Evolutionary conservation across 345 rosid species (phyloP), one percentile per base, ranked within the genome.

Genomic region (Lepidium didymum): DNA sequence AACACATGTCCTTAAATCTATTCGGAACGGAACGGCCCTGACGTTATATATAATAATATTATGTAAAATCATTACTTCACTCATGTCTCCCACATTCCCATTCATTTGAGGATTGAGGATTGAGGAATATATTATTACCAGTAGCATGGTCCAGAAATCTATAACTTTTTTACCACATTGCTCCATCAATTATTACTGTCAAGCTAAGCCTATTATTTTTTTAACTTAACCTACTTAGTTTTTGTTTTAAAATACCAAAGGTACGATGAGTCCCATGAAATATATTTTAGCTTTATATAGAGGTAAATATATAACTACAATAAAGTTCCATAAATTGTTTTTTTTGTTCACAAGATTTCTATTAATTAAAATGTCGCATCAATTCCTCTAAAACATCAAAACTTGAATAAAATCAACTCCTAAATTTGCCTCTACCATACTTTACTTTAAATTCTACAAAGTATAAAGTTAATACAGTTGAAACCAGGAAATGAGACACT

Each of bases 61-160:
- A 60, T 52, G 69, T 70, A 68, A 72, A 29, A 69, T 77, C 60
- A 74, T 67, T 35, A 68, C 79, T 52, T 65, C 42, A 72, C 61
- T 68, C 77, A 81, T 80, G 80, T 81, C 71, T 54, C 73, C 66
- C 57, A 50, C 62, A 35, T 70, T 73, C 64, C 53, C 54, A 62
- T 63, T 57, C 62, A 62, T 63, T 62, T 52, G 49, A 38, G 50
- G 46, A 25, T 62, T 52, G 49, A 38, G 50, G 46, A 25, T 53
- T 38, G 67, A 58, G 36, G 42, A 38, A 34, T 64, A 56, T 68
- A 68, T 54, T 36, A 54, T 60, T 67, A 74, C 8, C 5, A 36
- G 57, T 74, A 61, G 79, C 62, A 51, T 75, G 79, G 79, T 75
- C 79, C 79, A 42, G 36, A 64, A 46, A 10, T 56, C 66, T 23